These are phyloP conservation scores for Beta vulgaris DNA, from an alignment of 148 eudicot species.

Conservation along the genomic window DNA sequence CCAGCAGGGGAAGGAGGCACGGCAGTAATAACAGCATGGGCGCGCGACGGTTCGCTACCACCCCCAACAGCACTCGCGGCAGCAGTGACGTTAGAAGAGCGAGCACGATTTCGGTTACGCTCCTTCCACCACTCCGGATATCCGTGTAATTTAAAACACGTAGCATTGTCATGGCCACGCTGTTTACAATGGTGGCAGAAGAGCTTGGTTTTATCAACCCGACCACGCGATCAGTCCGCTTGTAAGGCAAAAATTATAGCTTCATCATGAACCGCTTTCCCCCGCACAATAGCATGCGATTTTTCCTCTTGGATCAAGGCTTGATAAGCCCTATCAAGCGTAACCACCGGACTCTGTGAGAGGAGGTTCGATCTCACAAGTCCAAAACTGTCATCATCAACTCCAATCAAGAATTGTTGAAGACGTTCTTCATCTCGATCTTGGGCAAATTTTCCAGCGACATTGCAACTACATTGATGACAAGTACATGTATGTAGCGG, in stretches of 20 bases:
- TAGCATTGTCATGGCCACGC: not conserved
- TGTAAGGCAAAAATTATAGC: not conserved
- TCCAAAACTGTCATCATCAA: not conserved
- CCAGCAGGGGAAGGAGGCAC: no score
- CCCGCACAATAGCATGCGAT: not conserved
- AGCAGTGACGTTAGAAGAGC: not conserved
- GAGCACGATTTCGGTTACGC: not conserved
- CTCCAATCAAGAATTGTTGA: not conserved
- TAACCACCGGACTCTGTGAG: not conserved
- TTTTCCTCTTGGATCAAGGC: not conserved
- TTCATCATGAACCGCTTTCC: not conserved
- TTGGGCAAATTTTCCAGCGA: not conserved
- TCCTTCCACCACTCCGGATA: not conserved
- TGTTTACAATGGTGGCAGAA: not conserved
- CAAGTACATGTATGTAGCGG: not conserved
- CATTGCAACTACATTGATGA: not conserved
- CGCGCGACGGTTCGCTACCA: no score
- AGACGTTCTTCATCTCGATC: not conserved
- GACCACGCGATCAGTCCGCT: not conserved
- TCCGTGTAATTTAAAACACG: not conserved
- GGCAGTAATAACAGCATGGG: not conserved
- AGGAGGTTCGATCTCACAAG: not conserved
- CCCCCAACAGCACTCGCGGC: no score
- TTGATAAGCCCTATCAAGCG: not conserved
- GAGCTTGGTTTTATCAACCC: not conserved